Base-by-base conservation (phyloP, 257 asterid species). In the Gentiana dahurica region DNA sequence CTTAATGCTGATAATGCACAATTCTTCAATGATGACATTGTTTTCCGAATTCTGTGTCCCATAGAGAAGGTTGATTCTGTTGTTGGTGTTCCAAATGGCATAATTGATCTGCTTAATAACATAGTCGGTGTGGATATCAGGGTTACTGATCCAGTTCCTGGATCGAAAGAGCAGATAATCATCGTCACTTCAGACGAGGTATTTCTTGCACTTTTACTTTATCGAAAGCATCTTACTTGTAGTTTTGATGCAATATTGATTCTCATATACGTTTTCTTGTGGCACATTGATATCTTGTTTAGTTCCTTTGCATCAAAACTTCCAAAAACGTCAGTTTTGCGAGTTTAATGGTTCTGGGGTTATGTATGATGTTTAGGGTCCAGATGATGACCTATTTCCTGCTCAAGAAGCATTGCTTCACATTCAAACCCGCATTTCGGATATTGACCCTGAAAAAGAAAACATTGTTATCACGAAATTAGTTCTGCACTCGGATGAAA, bases 401-500 rank as follows among this genome's bases (percentile, higher is more conserved):
- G 94, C 96, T 65, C 98, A 87, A 85, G 98, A 91, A 81, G 98
- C 98, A 41, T 73, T 91, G 78, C 64, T 87, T 79, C 98, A 91
- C 74, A 87, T 91, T 54, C 95, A 91, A 75, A 91, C 92, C 53
- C 86, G 83, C 64, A 87, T 91, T 24, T 83, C 68, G 35, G 95
- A 91, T 81, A 71, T 91, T 70, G 72, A 69, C 67, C 92, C 86
- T 7, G 96, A 81, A 41, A 78, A 77, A 76, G 98, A 81, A 71
- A 87, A 87, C 62, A 54, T 87, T 63, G 54, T 87, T 36, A 81
- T 89, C 45, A 91, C 96, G 53, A 75, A 92, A 55, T 75, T 91
- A 54, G 79, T 91, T 58, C 67, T 91, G 73, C 89, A 78, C 53
- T 76, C 95, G 46, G 93, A 85, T 66, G 98, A 91, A 69, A 66